These are phyloP conservation scores for Sphaerobolus stellatus DNA, from an alignment of 1,284 basidiomycete species.

Conservation along the genomic window DNA sequence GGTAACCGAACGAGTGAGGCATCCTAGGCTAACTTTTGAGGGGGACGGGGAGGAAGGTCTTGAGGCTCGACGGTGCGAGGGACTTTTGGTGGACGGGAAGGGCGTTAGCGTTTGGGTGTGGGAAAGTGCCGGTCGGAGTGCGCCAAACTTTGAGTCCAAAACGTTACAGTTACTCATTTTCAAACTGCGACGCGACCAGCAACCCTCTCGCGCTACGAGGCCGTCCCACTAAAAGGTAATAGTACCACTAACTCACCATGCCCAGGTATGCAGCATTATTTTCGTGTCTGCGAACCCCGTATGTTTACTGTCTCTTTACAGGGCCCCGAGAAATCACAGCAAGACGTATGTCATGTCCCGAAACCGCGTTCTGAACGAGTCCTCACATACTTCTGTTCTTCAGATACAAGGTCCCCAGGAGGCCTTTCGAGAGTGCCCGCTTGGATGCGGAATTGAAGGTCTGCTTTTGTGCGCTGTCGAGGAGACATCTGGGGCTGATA, in stretches of 20 bases:
- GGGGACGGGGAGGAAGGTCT: conserved; percentile 35
- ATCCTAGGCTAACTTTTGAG: conserved; percentile 56
- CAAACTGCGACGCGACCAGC: conserved; percentile 8
- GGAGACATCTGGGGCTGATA: neutral
- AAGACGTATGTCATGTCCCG: conserved; percentile 74
- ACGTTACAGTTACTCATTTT: conserved; percentile 18
- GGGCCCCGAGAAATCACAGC: conserved; percentile 85
- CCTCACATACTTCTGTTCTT: conserved; percentile 52
- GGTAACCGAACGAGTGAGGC: conserved; percentile 99
- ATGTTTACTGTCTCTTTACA: conserved; percentile 43
- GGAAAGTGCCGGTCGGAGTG: conserved; percentile 16
- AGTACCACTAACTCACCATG: conserved; percentile 48
- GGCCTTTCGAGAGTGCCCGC: conserved; percentile 96
- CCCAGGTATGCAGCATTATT: conserved; percentile 61
- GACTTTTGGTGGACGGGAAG: conserved; percentile 40
- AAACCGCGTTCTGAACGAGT: conserved; percentile 43
- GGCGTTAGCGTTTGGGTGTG: conserved; percentile 42
- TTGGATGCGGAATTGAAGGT: conserved; percentile 99
- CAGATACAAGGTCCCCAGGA: conserved; percentile 97
- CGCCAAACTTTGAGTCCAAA: conserved; percentile 9
- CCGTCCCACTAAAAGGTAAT: conserved; percentile 13
- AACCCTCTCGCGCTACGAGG: conserved; percentile 44
- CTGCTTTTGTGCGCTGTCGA: conserved; percentile 19
- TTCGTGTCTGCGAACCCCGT: conserved; percentile 13
- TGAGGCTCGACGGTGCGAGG: conserved; percentile 48